Percentiles rank a stretch among this genome's conserved stretches.
phyloP scores from a whole-genome alignment of 2,329 filamentous ascomycete species.

The Colletotrichum sp. region DNA sequence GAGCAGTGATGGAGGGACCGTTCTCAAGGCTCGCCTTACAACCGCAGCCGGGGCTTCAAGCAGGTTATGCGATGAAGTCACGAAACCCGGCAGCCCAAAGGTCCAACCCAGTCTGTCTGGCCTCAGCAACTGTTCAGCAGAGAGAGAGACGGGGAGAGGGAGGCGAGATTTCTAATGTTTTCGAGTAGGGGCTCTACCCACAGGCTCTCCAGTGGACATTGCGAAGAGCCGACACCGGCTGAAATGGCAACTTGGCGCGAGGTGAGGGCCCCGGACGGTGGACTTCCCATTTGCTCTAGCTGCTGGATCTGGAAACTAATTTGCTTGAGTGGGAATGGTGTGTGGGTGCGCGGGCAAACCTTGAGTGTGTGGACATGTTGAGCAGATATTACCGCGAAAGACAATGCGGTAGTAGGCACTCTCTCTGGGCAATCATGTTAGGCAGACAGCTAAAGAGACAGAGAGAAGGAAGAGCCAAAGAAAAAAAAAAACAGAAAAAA shows the following conservation, averaged over 20 bases:
- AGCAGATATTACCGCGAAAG: no score
- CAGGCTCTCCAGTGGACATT: not conserved
- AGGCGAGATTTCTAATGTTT: not conserved
- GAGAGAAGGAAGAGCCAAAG: no score
- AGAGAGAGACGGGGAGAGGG: not conserved
- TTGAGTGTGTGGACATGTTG: not conserved
- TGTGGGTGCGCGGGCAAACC: not conserved
- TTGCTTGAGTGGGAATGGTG: not conserved
- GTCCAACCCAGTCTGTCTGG: not conserved
- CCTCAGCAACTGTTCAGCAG: not conserved
- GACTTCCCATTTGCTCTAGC: not conserved
- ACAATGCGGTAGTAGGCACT: no score
- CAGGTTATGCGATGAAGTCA: conserved; percentile 5
- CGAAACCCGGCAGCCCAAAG: not conserved
- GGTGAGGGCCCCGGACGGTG: not conserved
- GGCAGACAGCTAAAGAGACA: no score
- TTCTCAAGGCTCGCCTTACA: not conserved
- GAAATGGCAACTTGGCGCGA: conserved; percentile 7
- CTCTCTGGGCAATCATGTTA: no score
- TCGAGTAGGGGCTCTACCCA: not conserved
- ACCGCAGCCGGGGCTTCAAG: not conserved
- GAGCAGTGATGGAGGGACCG: not conserved
- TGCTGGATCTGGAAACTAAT: not conserved
- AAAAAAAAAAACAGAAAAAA: no score
- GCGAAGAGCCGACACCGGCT: conserved; percentile 9